Base-by-base conservation (phyloP, 2,329 filamentous ascomycete species). In the Claviceps capensis region DNA sequence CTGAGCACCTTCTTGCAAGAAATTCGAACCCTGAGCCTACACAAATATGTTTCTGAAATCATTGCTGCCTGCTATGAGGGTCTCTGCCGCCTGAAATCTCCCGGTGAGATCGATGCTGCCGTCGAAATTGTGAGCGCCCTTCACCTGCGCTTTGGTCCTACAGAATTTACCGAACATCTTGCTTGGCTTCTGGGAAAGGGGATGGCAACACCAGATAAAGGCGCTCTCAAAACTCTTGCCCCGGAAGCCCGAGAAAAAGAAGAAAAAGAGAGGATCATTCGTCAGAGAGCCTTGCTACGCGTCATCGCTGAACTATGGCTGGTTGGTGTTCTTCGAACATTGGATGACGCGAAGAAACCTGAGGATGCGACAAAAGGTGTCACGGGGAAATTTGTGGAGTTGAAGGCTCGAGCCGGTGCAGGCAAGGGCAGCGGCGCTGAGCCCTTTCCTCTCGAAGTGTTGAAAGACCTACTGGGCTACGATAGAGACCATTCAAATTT, bases 241-340 rank as follows among this genome's bases (percentile, higher is more conserved):
- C 78, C 82, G 38, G 93, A 98, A 60, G 79, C 89, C 34, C 86
- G 87, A 49, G 94, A 98, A 66, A 86, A 88, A 58, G 93, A 98
- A 67, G 93, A 98, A 69, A 95, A 95, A 68, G 93, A 98, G 55
- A 85, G 93, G 5, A 75, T 97, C 42, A 78, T 82, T 36, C 81
- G 93, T 51, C 94, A 98, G 66, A 82, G 93, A 53, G 78, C 90
- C 5, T 77, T 98, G 22, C 71, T 98, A 51, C 82, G 90, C 40
- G 85, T 98, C 13, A 89, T 95, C 37, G 96, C 93, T 2, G 93
- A 98, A 66, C 75, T 98, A 38, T 98, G 94, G 94, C 79, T 98
- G 4, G 88, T 95, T 17, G 88, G 88, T 30, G 85, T 93, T 43
- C 69, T 98, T 58, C 81, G 85, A 61, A 96, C 89, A 43, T 73